Evolutionary conservation across 78 protist species (phyloP), one percentile per base, ranked within the genome.

Genomic region (Dictyostelium firmibasis): DNA sequence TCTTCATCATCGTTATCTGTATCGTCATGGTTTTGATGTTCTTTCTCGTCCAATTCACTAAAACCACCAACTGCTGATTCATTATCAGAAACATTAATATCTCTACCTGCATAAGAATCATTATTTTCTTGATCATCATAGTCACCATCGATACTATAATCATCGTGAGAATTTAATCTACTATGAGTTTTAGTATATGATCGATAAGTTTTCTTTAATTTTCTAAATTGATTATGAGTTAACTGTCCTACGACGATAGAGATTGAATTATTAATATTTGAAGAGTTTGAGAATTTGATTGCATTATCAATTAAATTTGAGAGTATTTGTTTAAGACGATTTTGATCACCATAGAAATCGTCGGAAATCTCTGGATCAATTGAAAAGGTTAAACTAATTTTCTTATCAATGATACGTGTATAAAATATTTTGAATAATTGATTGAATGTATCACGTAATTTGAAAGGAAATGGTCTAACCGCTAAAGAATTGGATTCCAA

Each of bases 261-360:
- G 0, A 85, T 75, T 18, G 33, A 76, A 10, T 75, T 85, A 3
- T 38, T 64, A 18, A 43, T 0, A 18, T 74, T 85, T 10, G 38
- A n/a, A 20, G 36, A 64, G 14, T 69, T 57, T 60, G 96, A 85
- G 23, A 92, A 92, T 78, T 92, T 92, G 23, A 78, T 72, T 0
- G 91, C 91, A 50, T 92, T 92, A 38, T 78, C 83, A 14, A 83
- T 53, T 27, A 92, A 5, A 81, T 92, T 92, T 36, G 74, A 8
- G 18, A 92, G 27, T 2, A 92, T 82, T 43, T 92, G 96, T 53
- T 77, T 69, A 4, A 92, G 16, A 50, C 95, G 16, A 60, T 38
- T 82, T 38, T 83, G 78, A 4, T 91, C 95, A 69, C 86, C 87
- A 84, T 43, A 79, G 2, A 82, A 78, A 14, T 83, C 74, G 27